phyloP scores from a whole-genome alignment of 2,329 filamentous ascomycete genomes.

The Zymoseptoria pseudotritici region DNA sequence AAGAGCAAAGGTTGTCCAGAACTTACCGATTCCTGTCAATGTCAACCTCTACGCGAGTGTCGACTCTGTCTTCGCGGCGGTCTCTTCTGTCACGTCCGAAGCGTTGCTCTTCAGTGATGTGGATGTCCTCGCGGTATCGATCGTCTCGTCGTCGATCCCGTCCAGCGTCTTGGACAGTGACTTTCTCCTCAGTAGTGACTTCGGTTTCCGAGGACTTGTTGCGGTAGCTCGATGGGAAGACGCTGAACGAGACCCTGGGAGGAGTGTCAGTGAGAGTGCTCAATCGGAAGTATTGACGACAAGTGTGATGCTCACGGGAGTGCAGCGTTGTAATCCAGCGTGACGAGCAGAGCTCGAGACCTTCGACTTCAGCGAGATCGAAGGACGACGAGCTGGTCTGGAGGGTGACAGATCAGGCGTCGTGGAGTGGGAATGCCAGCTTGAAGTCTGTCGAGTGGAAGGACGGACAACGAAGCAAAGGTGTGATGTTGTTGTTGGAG shows the following conservation, averaged over 20 bases:
- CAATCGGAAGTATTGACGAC: background rate
- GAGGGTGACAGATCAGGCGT: background rate
- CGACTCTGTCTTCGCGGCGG: constrained; percentile 24
- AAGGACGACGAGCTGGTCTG: constrained; percentile 19
- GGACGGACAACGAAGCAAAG: constrained; percentile 2
- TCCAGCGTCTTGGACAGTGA: constrained; percentile 79
- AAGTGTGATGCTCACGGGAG: constrained; percentile 52
- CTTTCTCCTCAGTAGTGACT: constrained; percentile 82
- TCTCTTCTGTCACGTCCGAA: constrained; percentile 52
- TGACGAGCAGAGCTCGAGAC: constrained; percentile 75
- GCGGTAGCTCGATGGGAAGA: constrained; percentile 98
- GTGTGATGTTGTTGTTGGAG: background rate
- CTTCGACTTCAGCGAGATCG: constrained; percentile 40
- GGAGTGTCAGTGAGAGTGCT: constrained; percentile 1
- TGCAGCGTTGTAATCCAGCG: constrained; percentile 99
- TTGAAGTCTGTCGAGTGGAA: constrained; percentile 1
- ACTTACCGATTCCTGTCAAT: constrained; percentile 48
- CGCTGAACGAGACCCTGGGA: constrained; percentile 81
- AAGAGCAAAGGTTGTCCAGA: background rate
- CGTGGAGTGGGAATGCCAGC: background rate
- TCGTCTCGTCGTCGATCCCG: constrained; percentile 72
- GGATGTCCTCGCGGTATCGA: constrained; percentile 73
- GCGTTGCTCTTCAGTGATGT: constrained; percentile 70
- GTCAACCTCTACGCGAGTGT: constrained; percentile 32
- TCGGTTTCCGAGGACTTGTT: constrained; percentile 55